Conservation (phyloP, 345 rosid genomes). For the Moricandia moricandioides region DNA sequence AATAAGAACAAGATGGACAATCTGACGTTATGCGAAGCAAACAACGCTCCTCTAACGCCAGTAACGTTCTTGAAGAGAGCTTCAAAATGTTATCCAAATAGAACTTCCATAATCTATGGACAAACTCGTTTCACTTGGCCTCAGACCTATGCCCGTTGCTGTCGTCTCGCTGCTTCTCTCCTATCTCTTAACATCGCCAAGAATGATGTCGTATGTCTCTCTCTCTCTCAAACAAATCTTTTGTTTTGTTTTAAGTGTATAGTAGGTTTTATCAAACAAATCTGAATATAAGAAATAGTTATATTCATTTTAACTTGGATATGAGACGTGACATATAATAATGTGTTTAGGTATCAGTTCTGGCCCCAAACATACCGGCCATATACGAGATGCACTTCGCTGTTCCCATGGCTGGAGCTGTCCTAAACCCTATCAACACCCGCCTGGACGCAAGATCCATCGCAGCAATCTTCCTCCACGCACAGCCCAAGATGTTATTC, state of each 20-base stretch:
- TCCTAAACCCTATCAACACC: slow-evolving; percentile 73
- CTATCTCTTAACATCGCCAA: slow-evolving; percentile 49
- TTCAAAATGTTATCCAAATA: slow-evolving; percentile 49
- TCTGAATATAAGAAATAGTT: background rate
- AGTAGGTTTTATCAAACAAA: background rate
- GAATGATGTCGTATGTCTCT: slow-evolving; percentile 53
- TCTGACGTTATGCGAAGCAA: slow-evolving; percentile 51
- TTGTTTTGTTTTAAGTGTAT: background rate
- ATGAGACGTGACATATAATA: background rate
- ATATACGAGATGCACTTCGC: slow-evolving; percentile 88
- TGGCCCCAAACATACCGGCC: slow-evolving; percentile 87
- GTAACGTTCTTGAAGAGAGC: slow-evolving; percentile 72
- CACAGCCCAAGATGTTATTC: slow-evolving; percentile 55
- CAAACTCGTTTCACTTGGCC: slow-evolving; percentile 54
- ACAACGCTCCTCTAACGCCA: slow-evolving; percentile 61
- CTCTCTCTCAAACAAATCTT: background rate
- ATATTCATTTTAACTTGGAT: background rate
- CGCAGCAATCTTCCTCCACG: slow-evolving; percentile 54
- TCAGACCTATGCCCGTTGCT: slow-evolving; percentile 61
- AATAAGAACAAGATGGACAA: slow-evolving; percentile 44
- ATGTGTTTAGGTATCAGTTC: slow-evolving; percentile 54
- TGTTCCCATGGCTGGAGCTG: slow-evolving; percentile 86
- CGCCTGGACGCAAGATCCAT: slow-evolving; percentile 66
- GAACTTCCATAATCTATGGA: slow-evolving; percentile 57
- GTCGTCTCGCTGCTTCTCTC: slow-evolving; percentile 66